Evolutionary conservation across 345 rosid genomes (phyloP).

Genomic region (Citrus cavaleriei): DNA sequence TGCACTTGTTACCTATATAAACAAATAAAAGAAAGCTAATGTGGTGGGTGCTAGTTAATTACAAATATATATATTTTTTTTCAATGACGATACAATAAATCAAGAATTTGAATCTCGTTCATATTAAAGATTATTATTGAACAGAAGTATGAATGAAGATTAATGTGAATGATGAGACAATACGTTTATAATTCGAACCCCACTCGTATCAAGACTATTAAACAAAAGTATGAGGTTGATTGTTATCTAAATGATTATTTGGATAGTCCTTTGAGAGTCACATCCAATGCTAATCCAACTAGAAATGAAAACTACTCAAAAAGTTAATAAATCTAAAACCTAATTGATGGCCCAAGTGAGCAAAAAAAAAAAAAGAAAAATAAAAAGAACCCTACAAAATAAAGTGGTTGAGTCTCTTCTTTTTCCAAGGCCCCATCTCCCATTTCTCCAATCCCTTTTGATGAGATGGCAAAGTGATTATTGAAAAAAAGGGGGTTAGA

Average conservation of each 20-base stretch:
- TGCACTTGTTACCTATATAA: not conserved
- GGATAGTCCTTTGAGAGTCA: not conserved
- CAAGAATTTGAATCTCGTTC: too few species aligned
- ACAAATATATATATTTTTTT: too few species aligned
- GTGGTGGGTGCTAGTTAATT: too few species aligned
- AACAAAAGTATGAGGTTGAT: too few species aligned
- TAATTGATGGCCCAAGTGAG: constrained; percentile 7
- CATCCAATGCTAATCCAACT: not conserved
- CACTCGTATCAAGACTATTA: too few species aligned
- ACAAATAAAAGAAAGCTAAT: not conserved
- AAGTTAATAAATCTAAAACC: not conserved
- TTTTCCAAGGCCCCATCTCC: constrained; percentile 13
- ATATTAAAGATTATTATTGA: too few species aligned
- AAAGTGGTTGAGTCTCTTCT: constrained; percentile 4
- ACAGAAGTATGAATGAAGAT: too few species aligned
- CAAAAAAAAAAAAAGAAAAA: not conserved
- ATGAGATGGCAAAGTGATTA: constrained; percentile 5
- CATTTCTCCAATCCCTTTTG: not conserved
- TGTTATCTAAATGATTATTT: too few species aligned
- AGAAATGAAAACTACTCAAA: constrained; percentile 6
- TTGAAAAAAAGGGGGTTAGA: not conserved
- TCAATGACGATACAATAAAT: too few species aligned
- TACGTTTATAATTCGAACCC: too few species aligned
- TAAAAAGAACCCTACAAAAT: not conserved
- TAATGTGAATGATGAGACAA: too few species aligned